Evolutionary conservation across 2,329 filamentous ascomycete genomes (phyloP), one percentile per base, ranked within the genome.

Genomic region (Cadophora sp.): DNA sequence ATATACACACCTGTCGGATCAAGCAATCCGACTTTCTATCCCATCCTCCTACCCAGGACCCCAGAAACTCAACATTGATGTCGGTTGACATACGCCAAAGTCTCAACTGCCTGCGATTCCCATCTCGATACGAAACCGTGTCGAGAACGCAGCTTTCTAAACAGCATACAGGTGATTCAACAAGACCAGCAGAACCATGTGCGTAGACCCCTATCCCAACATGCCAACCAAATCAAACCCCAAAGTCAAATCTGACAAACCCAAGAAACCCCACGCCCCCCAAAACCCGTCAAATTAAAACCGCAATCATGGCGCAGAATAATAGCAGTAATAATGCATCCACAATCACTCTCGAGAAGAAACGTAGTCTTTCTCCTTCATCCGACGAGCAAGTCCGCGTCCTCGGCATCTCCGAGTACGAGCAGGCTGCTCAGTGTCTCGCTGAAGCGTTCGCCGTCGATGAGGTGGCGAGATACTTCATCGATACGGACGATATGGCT

Each of bases 381-480:
- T 76, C 77, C 66, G 71, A 47, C n/a, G 69, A 87, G 82, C 84
- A 83, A 84, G 85, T 93, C 73, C 90, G 91, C 70, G 78, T 85
- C 67, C 81, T 94, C 71, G 81, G 82, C 70, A 84, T 89, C 75
- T 81, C 84, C 66, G 91, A 94, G 80, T 91, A 88, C 81, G 88
- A 89, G 76, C 85, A 88, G 76, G 92, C 91, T 39, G 91, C 89
- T 30, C 81, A 85, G 43, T 89, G 89, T 74, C 85, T 96, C 72
- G 90, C 92, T 56, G 88, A 93, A 77, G 90, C 92, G 70, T 96
- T 96, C 81, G 89, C 86, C 66, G 83, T 88, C 68, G 92, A 96
- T 78, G 87, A 91, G 66, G 85, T 93, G 70, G 88, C 89, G 69
- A 84, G 86, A 77, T 96, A 95, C 80, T 88, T 93, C 74, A 83